Base-by-base conservation (phyloP, 202 grass and related monocot genomes). In the Digitaria exilis region DNA sequence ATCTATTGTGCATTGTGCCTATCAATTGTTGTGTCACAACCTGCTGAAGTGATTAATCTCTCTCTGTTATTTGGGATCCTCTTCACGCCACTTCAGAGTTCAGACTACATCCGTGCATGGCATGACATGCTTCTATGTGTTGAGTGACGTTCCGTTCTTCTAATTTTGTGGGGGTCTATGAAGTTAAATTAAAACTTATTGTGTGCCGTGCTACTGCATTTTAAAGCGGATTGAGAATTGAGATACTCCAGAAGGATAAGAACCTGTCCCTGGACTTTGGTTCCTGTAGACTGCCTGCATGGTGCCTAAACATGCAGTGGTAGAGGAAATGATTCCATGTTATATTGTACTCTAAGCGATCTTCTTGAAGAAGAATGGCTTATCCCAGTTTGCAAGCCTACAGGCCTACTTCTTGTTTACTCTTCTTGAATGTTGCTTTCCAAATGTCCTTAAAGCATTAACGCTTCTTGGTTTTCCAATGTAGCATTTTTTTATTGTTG, bases 81-180 rank as follows among this genome's bases (percentile, higher is more conserved):
- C 32, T 54, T 54, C 64, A 56, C 60, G 30, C 54, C 5, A 6
- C 44, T 83, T 75, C 31, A 52, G 21, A 65, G 45, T 83, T 63
- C 48, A 30, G 44, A 41, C 18, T 55, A 11, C 45, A n/a, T 73
- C 7, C 21, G 3, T 28, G 43, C 29, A 18, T 24, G 43, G 11
- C 7, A 59, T 34, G 32, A 4, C 32, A 34, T 58, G 41, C 21
- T 52, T 60, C 43, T 69, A 45, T n/a, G 41, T 32, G 14, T 18
- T 45, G 3, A 24, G 10, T 9, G 7, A 60, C 59, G 71, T 31
- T 21, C 0, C 31, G 11, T 37, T 50, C 43, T 66, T 50, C 19
- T 52, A 32, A 49, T 42, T 34, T 15, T 42, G 15, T 55, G 21
- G 12, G 12, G 13, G 24, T 48, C 4, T 29, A 4, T 48, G 65